These are phyloP conservation scores for Diutina pseudorugosa DNA, from an alignment of 1,139 yeast genomes.

Conservation along the genomic window DNA sequence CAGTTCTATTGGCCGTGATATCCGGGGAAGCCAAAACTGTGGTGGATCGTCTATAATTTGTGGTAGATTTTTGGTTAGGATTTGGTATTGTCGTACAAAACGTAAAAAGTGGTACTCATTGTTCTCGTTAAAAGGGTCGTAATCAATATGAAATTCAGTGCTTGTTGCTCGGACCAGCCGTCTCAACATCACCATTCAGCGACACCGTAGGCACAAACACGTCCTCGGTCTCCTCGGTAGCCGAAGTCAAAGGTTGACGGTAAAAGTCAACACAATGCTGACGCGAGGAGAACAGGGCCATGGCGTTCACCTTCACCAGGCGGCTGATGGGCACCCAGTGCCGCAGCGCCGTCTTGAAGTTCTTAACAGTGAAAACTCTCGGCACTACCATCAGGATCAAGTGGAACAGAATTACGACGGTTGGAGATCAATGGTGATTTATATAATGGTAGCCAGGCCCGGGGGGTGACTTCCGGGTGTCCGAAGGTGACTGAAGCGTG, in stretches of 20 bases:
- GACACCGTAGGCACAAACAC: slow-evolving; percentile 28
- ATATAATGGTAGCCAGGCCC: background rate
- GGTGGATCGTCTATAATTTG: too few relatives aligned
- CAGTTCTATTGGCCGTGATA: background rate
- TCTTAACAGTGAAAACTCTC: background rate
- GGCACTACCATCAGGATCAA: background rate
- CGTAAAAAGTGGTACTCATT: too few relatives aligned
- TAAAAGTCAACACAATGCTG: background rate
- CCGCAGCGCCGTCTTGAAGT: background rate
- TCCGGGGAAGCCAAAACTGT: background rate
- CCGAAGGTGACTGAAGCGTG: background rate
- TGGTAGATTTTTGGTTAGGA: too few relatives aligned
- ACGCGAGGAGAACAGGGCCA: background rate
- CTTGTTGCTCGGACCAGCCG: slow-evolving; percentile 36
- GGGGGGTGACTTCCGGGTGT: background rate
- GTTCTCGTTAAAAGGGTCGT: background rate
- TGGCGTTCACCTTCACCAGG: background rate
- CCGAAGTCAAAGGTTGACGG: background rate
- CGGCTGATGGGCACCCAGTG: background rate
- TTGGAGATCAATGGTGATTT: background rate
- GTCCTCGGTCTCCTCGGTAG: slow-evolving; percentile 12
- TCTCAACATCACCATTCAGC: slow-evolving; percentile 30
- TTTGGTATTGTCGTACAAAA: too few relatives aligned
- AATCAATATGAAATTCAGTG: slow-evolving; percentile 9
- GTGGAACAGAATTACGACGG: background rate